Conservation (phyloP, 176 grass and related monocot genomes). For the Raddia guianensis region DNA sequence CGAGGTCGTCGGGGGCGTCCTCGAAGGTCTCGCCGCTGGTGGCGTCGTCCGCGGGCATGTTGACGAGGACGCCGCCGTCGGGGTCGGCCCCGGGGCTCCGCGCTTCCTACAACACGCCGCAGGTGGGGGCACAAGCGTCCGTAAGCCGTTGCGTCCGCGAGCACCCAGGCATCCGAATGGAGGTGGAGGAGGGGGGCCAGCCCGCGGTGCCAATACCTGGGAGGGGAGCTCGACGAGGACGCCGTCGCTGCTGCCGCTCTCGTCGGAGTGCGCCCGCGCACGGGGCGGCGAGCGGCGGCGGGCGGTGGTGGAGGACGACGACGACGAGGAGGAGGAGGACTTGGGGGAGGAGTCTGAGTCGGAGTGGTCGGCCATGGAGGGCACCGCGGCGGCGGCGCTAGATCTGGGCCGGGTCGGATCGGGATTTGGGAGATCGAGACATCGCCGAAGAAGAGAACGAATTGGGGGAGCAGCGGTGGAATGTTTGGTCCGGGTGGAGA, state of each 20-base stretch:
- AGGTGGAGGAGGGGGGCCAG: neutral
- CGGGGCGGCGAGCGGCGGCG: conserved; percentile 47
- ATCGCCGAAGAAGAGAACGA: conserved; percentile 39
- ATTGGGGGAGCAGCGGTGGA: conserved; percentile 12
- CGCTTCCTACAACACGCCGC: conserved; percentile 48
- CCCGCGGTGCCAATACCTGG: conserved; percentile 41
- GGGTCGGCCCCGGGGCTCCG: conserved; percentile 56
- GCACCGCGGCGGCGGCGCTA: conserved; percentile 28
- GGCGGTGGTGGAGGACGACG: conserved; percentile 38
- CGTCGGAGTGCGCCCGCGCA: conserved; percentile 66
- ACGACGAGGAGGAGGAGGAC: conserved; percentile 54
- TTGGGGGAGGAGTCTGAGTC: conserved; percentile 86
- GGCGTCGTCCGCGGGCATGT: conserved; percentile 59
- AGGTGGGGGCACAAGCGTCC: conserved; percentile 9
- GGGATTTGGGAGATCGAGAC: conserved; percentile 52
- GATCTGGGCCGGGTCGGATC: conserved; percentile 54
- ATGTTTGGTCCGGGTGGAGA: conserved; percentile 38
- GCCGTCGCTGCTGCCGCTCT: conserved; percentile 92
- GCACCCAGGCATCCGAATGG: conserved; percentile 11
- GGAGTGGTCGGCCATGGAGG: conserved; percentile 72
- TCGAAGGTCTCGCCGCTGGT: conserved; percentile 90
- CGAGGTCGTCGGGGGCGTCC: conserved; percentile 76
- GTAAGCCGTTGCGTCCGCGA: conserved; percentile 17
- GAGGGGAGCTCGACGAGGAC: conserved; percentile 94
- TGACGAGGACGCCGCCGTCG: conserved; percentile 75